Base-by-base conservation (phyloP, 257 asterid genomes). In the Plectranthus barbatus region DNA sequence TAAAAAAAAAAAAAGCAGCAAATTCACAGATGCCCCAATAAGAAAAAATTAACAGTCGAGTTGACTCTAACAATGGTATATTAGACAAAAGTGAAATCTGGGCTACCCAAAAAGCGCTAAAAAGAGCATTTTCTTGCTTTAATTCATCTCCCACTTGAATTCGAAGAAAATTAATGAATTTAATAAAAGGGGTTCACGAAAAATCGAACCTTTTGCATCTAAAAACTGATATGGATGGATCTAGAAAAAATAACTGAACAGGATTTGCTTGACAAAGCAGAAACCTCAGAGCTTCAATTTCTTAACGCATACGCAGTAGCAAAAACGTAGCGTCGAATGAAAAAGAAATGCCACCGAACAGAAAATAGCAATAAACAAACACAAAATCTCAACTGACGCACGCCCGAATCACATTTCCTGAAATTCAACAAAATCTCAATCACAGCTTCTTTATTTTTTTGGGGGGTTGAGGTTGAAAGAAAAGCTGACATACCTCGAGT, bases 271-370 rank as follows among this genome's bases (percentile, higher is more conserved):
- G 36, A 54, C 14, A 60, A 71, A 31, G 52, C 77, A 67, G 58
- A 23, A 49, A 78, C 31, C 66, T 37, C 24, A 2, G 12, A 57
- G 17, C 29, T 42, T 6, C 7, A 13, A 50, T 41, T 60, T 24
- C 49, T 67, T 66, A 56, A 62, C 23, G 42, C 37, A 68, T 48
- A 42, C 9, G 19, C 52, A 60, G n/a, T n/a, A n/a, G n/a, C n/a
- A n/a, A n/a, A 48, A 54, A 63, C 66, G 66, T 36, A 70, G 72
- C 74, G 60, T 53, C 52, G 18, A 53, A 45, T 15, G 23, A 51
- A 62, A 59, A 72, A 29, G 50, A 70, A 68, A 74, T 23, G 56
- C 57, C 60, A 71, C 75, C 74, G 66, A 72, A 68, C 79, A 45
- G 20, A 61, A 51, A 23, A 8, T 13, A 34, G 61, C 60, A 13